These are phyloP conservation scores for Exophiala spinifera DNA, from an alignment of 2,329 filamentous ascomycete genomes.

Conservation along the genomic window DNA sequence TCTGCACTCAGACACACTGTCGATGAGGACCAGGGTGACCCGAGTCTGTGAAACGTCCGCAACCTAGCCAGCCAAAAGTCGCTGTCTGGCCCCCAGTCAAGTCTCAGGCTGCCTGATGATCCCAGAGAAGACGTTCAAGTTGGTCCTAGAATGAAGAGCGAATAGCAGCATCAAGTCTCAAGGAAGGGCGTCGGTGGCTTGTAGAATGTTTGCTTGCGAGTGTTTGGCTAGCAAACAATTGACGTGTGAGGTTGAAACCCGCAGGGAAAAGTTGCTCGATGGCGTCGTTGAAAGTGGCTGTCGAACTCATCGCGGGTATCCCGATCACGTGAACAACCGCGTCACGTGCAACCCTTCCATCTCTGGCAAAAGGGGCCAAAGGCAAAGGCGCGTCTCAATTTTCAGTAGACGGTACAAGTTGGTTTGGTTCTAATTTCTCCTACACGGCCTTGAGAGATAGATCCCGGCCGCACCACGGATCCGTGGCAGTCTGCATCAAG, in stretches of 20 bases:
- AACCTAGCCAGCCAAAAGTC: background rate
- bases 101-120: background rate
- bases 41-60: constrained; percentile 1
- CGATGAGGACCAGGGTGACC: background rate
- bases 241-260: background rate
- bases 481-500: no score
- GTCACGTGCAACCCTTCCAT: no score
- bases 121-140: no score
- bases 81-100: background rate
- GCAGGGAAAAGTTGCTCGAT: background rate
- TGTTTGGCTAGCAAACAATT: background rate
- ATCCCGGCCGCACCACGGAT: no score
- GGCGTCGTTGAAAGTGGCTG: background rate
- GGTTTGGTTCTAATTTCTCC: no score
- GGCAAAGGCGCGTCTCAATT: no score
- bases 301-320: background rate
- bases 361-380: no score
- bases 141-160: background rate
- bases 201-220: background rate
- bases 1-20: background rate
- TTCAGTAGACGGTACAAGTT: no score
- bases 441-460: no score
- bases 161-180: background rate
- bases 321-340: no score
- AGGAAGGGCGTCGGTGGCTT: background rate